Base-by-base conservation (phyloP, 2,329 filamentous ascomycete species). In the Penicillium carneum region DNA sequence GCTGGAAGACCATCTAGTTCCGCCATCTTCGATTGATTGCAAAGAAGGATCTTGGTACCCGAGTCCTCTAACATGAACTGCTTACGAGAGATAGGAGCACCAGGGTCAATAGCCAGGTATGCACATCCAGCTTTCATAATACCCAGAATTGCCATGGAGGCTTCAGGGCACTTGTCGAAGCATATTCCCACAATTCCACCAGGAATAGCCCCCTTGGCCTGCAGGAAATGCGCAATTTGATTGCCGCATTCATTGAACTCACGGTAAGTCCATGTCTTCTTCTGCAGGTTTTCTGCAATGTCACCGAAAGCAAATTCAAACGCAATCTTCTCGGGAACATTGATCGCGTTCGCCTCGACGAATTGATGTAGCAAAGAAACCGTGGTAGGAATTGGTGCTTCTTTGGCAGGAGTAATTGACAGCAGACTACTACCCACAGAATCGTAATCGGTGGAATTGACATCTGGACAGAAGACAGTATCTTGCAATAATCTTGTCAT, bases 141-240 rank as follows among this genome's bases (percentile, higher is more conserved):
- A 0, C 92, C 92, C 1, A 96, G 80, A 41, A 96, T 93, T 0
- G 89, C 85, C 69, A 95, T 91, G 39, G 91, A 93, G 0, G 92
- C 92, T 71, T 94, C 90, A 0, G 92, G 88, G 63, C 89, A 93
- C 72, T 96, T 96, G 58, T 92, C 87, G 70, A 96, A 96, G 71
- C 90, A 92, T 9, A 94, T 84, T 0, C 87, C 91, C 23, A 96
- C 82, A 4, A 93, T 86, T 29, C 80, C 80, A 0, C 90, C 89
- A 0, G 85, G 80, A 0, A 73, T 63, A 0, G 86, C 77, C 2
- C 82, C 83, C 20, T 81, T 75, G 0, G 74, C 67, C 1, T 80
- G 72, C 1, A 96, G 79, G 12, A 93, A 73, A 55, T 89, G 83
- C 0, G 91, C 91, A 16, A 96, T 84, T 64, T 83, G 84, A 69